Base-by-base conservation (phyloP, 805 yeast species). In the Sungouiella thailandica region DNA sequence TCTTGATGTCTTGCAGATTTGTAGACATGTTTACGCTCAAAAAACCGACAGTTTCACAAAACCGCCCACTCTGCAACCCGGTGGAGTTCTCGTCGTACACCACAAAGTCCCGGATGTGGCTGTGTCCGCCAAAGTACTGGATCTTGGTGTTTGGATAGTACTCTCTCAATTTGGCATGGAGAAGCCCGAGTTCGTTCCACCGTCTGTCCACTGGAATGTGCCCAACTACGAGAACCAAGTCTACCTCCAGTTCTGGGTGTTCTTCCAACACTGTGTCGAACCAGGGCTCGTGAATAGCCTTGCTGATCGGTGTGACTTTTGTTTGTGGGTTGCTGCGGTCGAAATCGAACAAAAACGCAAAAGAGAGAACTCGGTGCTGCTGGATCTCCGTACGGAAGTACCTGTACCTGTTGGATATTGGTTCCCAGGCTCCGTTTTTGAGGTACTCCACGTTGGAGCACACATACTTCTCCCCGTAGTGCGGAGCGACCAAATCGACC, bases 31-130 rank as follows among this genome's bases (percentile, higher is more conserved):
- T 64, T 15, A 87, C 60, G 17, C 94, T 76, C 9, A 83, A 57
- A 72, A 88, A 90, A 0, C 97, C 97, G n/a, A 84, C 73, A 0
- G 97, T 90, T 54, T 90, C 97, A 51, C 95, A 76, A 53, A 84
- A 90, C 31, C 96, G 67, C 0, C 97, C 97, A 53, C 95, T 84
- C 60, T 90, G 95, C n/a, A 90, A 58, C 0, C 81, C 96, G 0
- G 84, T 77, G 16, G 89, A 72, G 31, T 60, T 62, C 2, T 65
- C 60, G 50, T 90, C 97, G 32, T 79, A 65, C 3, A 75, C 62
- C 6, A 76, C 71, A 56, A 82, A 90, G 57, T 90, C 97, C 41
- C 97, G 68, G 11, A 90, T 78, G 53, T 90, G 97, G 18, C 94
- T 79, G 58, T 90, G 97, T 1, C 97, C 97, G 1, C 97, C 97